phyloP scores from a whole-genome alignment of 2,329 filamentous ascomycete species.

The Trichoderma guizhouense region DNA sequence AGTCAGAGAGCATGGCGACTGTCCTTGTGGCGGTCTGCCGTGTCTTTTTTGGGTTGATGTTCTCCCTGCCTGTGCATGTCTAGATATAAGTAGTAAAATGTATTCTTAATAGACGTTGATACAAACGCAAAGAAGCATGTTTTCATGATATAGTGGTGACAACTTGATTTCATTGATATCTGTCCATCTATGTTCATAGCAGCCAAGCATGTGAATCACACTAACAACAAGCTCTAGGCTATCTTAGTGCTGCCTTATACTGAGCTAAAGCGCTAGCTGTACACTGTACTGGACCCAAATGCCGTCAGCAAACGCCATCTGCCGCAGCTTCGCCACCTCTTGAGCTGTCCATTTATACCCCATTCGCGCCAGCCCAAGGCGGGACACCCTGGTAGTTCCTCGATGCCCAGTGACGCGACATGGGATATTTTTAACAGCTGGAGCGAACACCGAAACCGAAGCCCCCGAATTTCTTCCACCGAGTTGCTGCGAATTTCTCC shows the following conservation, averaged over 20 bases:
- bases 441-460: neutral
- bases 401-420: conserved; percentile 9
- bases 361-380: neutral
- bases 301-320: conserved; percentile 6
- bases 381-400: neutral
- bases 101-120: conserved; percentile 43
- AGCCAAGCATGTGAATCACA: neutral
- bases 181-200: too few relatives aligned
- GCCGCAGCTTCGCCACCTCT: conserved; percentile 7
- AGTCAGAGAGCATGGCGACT: neutral
- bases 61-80: conserved; percentile 25
- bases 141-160: neutral
- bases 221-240: neutral
- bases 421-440: neutral
- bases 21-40: neutral
- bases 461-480: neutral
- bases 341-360: neutral
- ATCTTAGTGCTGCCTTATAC: neutral
- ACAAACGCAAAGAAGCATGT: conserved; percentile 3
- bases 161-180: too few relatives aligned
- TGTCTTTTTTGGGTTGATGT: neutral
- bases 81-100: conserved; percentile 34
- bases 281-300: neutral
- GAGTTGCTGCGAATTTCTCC: neutral
- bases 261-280: neutral